A percentile compares a stretch with the other conserved stretches of the same genome.
Evolutionary conservation across 352 stramenopile genomes (phyloP).

Genomic region (Thalassiosira hispida): DNA sequence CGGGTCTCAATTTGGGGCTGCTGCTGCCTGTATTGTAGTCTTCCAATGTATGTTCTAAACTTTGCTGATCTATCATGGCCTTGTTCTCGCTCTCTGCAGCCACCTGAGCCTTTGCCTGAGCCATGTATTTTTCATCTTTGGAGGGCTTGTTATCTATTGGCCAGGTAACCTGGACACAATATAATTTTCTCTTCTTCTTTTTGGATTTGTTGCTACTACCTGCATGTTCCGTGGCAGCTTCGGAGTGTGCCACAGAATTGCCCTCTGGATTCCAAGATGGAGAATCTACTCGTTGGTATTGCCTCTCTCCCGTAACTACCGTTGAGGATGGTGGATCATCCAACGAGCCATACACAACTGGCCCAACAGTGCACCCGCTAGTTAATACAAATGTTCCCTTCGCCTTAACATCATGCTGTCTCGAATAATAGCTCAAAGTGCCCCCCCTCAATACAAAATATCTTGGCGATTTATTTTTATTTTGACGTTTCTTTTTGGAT

Average conservation of each 20-base stretch:
- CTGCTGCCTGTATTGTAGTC: not conserved
- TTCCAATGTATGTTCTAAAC: not conserved
- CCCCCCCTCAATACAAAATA: constrained; percentile 55
- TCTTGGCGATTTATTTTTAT: constrained; percentile 17
- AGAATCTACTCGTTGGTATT: not conserved
- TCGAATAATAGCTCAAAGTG: constrained; percentile 49
- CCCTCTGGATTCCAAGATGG: no score
- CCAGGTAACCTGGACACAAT: constrained; percentile 53
- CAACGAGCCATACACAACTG: constrained; percentile 35
- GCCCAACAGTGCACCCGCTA: constrained; percentile 40
- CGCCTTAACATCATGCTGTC: constrained; percentile 44
- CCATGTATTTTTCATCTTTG: constrained; percentile 38
- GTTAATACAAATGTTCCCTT: constrained; percentile 57
- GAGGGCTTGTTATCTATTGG: constrained; percentile 42
- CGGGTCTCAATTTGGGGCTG: not conserved
- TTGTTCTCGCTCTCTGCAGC: constrained; percentile 50
- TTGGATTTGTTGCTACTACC: constrained; percentile 36
- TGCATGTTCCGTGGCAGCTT: not conserved
- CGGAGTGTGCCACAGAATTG: not conserved
- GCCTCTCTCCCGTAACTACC: not conserved
- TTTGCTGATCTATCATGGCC: constrained; percentile 19
- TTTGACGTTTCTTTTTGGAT: constrained; percentile 30
- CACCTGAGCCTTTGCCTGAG: constrained; percentile 45
- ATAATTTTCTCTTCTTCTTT: constrained; percentile 46
- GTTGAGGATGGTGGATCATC: constrained; percentile 2